Base-by-base conservation (phyloP, 2,329 filamentous ascomycete genomes). In the Fusarium fujikuroi region DNA sequence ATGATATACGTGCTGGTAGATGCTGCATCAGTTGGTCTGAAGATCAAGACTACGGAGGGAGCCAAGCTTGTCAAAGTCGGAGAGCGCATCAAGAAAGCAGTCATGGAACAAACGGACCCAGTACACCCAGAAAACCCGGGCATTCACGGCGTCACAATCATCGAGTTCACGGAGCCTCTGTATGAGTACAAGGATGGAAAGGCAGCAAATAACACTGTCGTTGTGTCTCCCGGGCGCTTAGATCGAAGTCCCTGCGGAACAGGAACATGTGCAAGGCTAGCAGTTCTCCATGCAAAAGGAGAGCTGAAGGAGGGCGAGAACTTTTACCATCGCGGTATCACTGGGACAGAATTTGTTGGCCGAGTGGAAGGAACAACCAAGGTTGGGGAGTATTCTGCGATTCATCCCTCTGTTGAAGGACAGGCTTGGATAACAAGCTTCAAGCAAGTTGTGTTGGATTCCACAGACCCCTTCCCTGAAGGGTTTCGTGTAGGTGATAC, bases 1-100 rank as follows among this genome's bases (percentile, higher is more conserved):
- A 73, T 75, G 73, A 73, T 75, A 12, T 75, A 75, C 15, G 73
- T 68, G 4, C 39, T 75, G 3, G 66, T 73, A 1, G 72, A 73
- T 28, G 73, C 69, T 3, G 54, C 63, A 1, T 75, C 69, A 0
- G 72, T 73, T 5, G 63, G 61, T 2, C 54, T 75, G 0, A 59
- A 63, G 46, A 70, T 75, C 19, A 72, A 73, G 37, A 71, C 53
- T 30, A 50, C 37, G 1, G 60, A 60, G 7, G 72, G 72, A 6
- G 60, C 63, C 1, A 66, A 59, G 2, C 15, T 75, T 4, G 73
- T 75, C 16, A 60, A 75, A 4, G 25, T 75, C 2, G 66, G 73
- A 10, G 73, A 75, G 16, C 63, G 37, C 7, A 75, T 75, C 60
- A 75, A 75, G 25, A 39, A 69, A 14, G 72, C 69, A 0, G 59